Percentiles rank a stretch among this genome's conserved stretches.
phyloP scores from a whole-genome alignment of 257 asterid species.

The Solanum piurae region DNA sequence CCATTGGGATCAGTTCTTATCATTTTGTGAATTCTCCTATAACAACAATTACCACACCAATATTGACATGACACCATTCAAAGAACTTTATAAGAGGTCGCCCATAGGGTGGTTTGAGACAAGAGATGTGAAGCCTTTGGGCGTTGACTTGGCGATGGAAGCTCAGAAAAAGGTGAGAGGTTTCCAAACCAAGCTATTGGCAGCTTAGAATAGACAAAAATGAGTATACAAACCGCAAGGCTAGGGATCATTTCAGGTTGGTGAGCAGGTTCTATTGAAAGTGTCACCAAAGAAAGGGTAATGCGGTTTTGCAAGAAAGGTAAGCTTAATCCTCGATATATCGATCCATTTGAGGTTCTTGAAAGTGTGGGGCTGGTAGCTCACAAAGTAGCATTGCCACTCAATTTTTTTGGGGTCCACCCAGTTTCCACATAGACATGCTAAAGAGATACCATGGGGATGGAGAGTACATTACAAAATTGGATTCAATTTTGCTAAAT shows the following conservation, averaged over 20 bases:
- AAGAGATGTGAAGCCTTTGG: background rate
- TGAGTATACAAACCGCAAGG: background rate
- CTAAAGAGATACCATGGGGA: background rate
- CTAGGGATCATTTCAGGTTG: background rate
- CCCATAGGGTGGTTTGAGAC: background rate
- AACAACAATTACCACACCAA: background rate
- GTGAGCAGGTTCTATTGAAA: background rate
- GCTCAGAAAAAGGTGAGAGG: background rate
- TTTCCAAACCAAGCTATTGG: background rate
- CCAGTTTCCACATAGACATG: background rate
- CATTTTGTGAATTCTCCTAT: background rate
- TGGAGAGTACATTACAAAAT: too few species aligned
- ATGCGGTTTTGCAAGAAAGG: background rate
- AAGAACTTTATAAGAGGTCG: too few species aligned
- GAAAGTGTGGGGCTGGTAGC: background rate
- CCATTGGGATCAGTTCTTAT: background rate
- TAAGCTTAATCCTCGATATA: background rate
- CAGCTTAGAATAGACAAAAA: background rate
- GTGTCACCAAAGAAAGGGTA: background rate
- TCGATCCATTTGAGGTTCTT: background rate
- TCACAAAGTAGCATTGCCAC: background rate
- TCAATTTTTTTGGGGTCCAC: background rate
- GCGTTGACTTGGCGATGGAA: too few species aligned
- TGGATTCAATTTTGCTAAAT: background rate
- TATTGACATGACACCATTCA: background rate